Evolutionary conservation across 2,329 filamentous ascomycete genomes (phyloP).

Genomic region (Pyrenophora graminea): DNA sequence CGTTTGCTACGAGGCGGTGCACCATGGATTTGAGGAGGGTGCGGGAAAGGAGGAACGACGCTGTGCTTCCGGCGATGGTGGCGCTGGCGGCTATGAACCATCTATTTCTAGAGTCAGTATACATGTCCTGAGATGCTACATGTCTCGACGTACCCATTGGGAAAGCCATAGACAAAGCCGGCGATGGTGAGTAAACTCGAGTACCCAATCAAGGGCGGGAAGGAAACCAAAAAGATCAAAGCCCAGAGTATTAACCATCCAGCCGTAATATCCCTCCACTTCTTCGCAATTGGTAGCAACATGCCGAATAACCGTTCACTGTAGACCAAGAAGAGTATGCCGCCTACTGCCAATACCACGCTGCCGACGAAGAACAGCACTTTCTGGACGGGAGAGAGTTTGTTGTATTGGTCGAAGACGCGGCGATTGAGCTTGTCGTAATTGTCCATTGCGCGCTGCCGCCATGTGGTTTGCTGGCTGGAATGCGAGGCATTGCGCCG

Average conservation of each 20-base stretch:
- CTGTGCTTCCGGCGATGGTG: slow-evolving; percentile 76
- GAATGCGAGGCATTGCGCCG: slow-evolving; percentile 46
- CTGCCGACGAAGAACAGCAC: slow-evolving; percentile 59
- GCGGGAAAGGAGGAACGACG: slow-evolving; percentile 78
- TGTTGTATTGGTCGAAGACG: slow-evolving; percentile 57
- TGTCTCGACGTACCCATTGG: slow-evolving; percentile 63
- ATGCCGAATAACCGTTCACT: slow-evolving; percentile 78
- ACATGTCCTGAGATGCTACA: slow-evolving; percentile 17
- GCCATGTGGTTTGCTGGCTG: slow-evolving; percentile 35
- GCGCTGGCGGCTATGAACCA: slow-evolving; percentile 84
- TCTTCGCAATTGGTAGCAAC: slow-evolving; percentile 72
- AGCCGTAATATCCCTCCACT: slow-evolving; percentile 73
- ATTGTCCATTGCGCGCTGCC: slow-evolving; percentile 49
- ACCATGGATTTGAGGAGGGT: slow-evolving; percentile 80
- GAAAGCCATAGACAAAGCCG: slow-evolving; percentile 73
- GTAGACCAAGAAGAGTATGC: slow-evolving; percentile 74
- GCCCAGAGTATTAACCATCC: slow-evolving; percentile 78
- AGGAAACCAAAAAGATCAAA: slow-evolving; percentile 74
- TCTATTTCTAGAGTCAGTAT: slow-evolving; percentile 50
- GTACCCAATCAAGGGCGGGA: slow-evolving; percentile 88
- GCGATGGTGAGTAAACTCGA: slow-evolving; percentile 72
- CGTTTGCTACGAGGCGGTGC: slow-evolving; percentile 75
- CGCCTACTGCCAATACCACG: slow-evolving; percentile 58
- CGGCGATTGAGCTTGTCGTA: slow-evolving; percentile 53
- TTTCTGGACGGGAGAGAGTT: slow-evolving; percentile 65